Evolutionary conservation across 768 basidiomycete genomes (phyloP), one percentile per base, ranked within the genome.

Genomic region (Boletus edulis): DNA sequence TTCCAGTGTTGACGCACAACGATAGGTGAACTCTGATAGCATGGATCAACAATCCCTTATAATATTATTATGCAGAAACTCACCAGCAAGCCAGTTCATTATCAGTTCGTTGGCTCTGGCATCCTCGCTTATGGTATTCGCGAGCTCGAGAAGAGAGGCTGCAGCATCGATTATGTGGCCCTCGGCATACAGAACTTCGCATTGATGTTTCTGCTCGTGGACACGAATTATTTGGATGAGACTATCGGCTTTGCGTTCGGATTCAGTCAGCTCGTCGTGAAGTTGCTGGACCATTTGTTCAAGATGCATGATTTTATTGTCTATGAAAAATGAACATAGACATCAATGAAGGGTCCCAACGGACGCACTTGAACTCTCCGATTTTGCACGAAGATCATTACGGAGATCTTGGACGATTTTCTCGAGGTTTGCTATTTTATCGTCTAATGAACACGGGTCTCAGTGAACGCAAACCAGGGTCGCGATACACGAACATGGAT

Each of bases 41-140:
- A 32, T 4, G 0, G 1, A 15, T 20, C n/a, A 12, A 45, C 4
- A 18, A 13, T 15, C 4, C 2, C n/a, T 2, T 51, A 3, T 11
- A 15, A 54, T 49, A 1, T 13, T 13, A 11, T 4, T 20, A 20
- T 14, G 1, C 15, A 7, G 5, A 46, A 40, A 46, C 56, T 27
- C 12, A 52, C 55, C 38, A 5, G 38, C 2, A n/a, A 57, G 39
- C 55, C 55, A 59, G 10, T 49, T 43, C 13, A 17, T 34, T 1
- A 59, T 17, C 5, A 38, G 6, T 3, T 42, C 22, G n/a, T 39
- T 45, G 29, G 18, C 13, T 38, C 3, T 35, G 2, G 15, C 43
- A 0, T 35, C n/a, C 34, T 52, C 51, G 11, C 24, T 41, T 3
- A 37, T 1, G 20, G 39, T 22, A 38, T 20, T 7, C 9, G 11